Conservation (phyloP, 1,284 basidiomycete genomes). For the Trichosporon coremiiforme region DNA sequence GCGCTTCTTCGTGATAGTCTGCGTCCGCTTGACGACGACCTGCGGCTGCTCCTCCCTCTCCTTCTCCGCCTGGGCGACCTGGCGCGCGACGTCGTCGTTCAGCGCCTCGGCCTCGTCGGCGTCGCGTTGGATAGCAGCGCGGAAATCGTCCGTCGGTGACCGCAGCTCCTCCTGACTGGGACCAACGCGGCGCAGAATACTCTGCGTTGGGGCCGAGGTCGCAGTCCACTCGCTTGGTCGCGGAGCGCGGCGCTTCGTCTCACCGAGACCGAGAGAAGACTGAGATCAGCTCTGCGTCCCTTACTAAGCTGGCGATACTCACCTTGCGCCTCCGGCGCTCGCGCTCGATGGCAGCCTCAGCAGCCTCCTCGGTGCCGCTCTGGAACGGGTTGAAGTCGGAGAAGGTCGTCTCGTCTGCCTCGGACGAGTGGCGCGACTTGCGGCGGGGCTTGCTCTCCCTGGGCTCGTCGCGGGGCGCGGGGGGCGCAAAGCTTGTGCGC, state of each 20-base stretch:
- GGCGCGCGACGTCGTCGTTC: conserved; percentile 42
- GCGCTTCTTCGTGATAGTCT: conserved; percentile 19
- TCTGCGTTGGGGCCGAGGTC: conserved; percentile 29
- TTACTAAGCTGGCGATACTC: conserved; percentile 23
- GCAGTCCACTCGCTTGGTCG: conserved; percentile 33
- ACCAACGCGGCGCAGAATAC: conserved; percentile 41
- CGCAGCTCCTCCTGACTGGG: conserved; percentile 46
- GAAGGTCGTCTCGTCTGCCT: conserved; percentile 53
- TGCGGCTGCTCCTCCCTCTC: conserved; percentile 12
- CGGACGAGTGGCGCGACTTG: conserved; percentile 35
- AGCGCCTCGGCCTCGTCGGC: conserved; percentile 38
- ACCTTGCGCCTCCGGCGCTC: conserved; percentile 53
- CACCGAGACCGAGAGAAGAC: conserved; percentile 33
- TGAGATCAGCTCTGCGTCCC: conserved; percentile 22
- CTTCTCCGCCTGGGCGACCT: conserved; percentile 21
- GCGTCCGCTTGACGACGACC: conserved; percentile 12
- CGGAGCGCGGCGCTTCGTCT: conserved; percentile 27
- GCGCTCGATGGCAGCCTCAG: conserved; percentile 35
- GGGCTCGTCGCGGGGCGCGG: conserved; percentile 62
- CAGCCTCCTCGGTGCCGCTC: conserved; percentile 57
- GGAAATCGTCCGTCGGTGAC: conserved; percentile 41
- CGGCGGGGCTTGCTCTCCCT: conserved; percentile 57
- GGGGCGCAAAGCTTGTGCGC: conserved; percentile 20
- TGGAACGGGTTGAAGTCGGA: conserved; percentile 62
- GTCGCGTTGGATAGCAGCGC: conserved; percentile 34